Base-by-base conservation (phyloP, 2,329 filamentous ascomycete genomes). In the Apiospora pterosperma region DNA sequence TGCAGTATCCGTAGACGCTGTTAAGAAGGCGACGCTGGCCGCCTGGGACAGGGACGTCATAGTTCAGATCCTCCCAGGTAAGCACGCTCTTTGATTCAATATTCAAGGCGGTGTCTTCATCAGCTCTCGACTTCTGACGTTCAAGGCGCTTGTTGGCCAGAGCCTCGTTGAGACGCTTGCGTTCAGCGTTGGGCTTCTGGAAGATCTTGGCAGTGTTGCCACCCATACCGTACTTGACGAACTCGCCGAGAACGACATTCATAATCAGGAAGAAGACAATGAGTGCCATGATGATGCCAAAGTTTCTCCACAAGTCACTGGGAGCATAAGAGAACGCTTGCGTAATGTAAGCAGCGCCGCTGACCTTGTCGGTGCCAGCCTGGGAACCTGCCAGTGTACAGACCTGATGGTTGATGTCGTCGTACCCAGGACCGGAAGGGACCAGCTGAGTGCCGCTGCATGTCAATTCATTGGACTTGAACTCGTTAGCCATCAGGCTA, bases 401-500 rank as follows among this genome's bases (percentile, higher is more conserved):
- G 1, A 92, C 90, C 77, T 96, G 92, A 71, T 94, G 81, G 44
- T 86, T 81, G 71, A 93, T 88, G 66, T 94, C 84, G 65, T 79
- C 81, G 70, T 97, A 96, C 1, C 84, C 86, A 1, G 86, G 81
- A 0, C 92, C 93, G 4, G 81, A 85, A 0, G 93, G 93, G 23
- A 97, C 82, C 5, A 97, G 79, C 0, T 88, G 92, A 55, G 85
- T 82, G 2, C 81, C 81, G 0, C 85, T 86, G 72, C 93, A 97
- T 0, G 84, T 88, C 74, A 97, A 80, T 34, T 89, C 83, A 48
- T 92, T 81, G 12, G 85, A 79, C 39, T 84, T 83, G 71, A 97
- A 97, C 73, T 97, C 93, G 72, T 97, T 97, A 71, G 92, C 87
- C 92, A 97, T 96, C 77, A 97, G 77, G 2, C 88, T 82, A 12